Evolutionary conservation across 1,284 basidiomycete species (phyloP).

Genomic region (Microbotryum silenes-acaulis): DNA sequence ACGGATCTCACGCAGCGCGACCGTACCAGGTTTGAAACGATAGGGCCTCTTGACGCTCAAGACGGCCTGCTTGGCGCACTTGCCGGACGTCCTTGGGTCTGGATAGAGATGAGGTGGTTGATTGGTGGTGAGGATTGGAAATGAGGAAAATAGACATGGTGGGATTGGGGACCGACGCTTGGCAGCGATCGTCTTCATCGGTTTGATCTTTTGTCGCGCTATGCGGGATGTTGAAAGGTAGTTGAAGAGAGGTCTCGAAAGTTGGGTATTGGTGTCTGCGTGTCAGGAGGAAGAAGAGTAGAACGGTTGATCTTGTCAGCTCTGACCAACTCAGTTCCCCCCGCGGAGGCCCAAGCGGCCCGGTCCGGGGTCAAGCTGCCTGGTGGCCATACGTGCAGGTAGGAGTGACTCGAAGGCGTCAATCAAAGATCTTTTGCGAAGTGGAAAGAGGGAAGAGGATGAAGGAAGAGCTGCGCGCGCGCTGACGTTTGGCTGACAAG

Average conservation of each 20-base stretch:
- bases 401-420: no score
- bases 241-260: not conserved
- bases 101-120: not conserved
- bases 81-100: not conserved
- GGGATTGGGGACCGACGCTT: not conserved
- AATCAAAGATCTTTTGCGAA: no score
- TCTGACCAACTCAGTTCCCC: no score
- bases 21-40: constrained; percentile 34
- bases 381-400: no score
- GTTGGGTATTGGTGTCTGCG: no score
- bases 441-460: no score
- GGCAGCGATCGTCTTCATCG: not conserved
- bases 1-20: constrained; percentile 33
- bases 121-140: not conserved
- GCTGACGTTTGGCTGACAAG: no score
- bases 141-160: not conserved
- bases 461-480: no score
- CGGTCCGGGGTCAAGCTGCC: no score
- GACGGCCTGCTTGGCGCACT: not conserved
- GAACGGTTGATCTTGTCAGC: no score
- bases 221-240: not conserved
- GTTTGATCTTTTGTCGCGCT: not conserved
- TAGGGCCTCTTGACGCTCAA: not conserved
- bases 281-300: no score
- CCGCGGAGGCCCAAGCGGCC: no score